Conservation (phyloP, 257 asterid species). For the Petunia secreta region DNA sequence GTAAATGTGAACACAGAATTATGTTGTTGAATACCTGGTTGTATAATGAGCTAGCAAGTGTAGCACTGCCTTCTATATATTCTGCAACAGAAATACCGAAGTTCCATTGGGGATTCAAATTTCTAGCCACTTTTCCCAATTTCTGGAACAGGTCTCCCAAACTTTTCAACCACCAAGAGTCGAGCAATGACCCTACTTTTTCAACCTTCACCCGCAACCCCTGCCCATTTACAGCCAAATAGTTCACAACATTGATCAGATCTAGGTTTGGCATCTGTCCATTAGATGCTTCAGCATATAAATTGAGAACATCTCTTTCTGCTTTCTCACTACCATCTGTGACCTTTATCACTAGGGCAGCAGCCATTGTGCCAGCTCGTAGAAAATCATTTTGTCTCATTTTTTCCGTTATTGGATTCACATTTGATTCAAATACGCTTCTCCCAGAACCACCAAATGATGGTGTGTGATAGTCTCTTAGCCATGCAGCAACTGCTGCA, state of each 20-base stretch:
- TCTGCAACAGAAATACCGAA: slow-evolving; percentile 73
- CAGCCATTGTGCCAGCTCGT: slow-evolving; percentile 99
- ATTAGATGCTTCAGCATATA: slow-evolving; percentile 95
- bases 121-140: slow-evolving; percentile 66
- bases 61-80: slow-evolving; percentile 86
- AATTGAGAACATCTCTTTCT: slow-evolving; percentile 71
- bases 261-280: slow-evolving; percentile 99
- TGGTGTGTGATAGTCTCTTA: slow-evolving; percentile 79
- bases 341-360: slow-evolving; percentile 91
- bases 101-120: slow-evolving; percentile 80
- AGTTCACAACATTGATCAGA: slow-evolving; percentile 82
- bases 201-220: slow-evolving; percentile 81
- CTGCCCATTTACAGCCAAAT: slow-evolving; percentile 90
- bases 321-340: slow-evolving; percentile 55
- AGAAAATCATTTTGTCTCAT: slow-evolving; percentile 54
- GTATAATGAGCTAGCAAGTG: slow-evolving; percentile 88
- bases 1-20: background rate
- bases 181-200: slow-evolving; percentile 69
- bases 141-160: slow-evolving; percentile 63
- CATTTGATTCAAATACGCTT: slow-evolving; percentile 32
- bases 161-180: slow-evolving; percentile 73
- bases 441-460: slow-evolving; percentile 55
- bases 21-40: slow-evolving; percentile 59
- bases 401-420: slow-evolving; percentile 27
- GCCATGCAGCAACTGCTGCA: slow-evolving; percentile 86